Conservation (phyloP, 495 filamentous ascomycete species). For the Xylona heveae region DNA sequence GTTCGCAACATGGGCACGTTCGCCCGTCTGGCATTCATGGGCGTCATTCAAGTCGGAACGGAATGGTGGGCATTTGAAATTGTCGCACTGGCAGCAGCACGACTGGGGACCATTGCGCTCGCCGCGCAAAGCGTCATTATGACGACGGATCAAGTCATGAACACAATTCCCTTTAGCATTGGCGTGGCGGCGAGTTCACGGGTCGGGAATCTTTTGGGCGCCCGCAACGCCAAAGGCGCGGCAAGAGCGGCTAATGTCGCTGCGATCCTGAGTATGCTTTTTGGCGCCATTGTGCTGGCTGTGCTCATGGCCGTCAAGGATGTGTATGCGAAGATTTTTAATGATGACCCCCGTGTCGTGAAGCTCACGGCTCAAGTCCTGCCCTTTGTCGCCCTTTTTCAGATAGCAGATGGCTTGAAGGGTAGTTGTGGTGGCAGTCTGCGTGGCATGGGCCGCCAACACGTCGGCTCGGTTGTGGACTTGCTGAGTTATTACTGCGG, state of each 20-base stretch:
- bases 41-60: constrained; percentile 75
- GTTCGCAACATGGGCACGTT: constrained; percentile 50
- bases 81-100: constrained; percentile 72
- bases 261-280: constrained; percentile 47
- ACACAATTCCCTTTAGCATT: constrained; percentile 80
- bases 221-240: constrained; percentile 43
- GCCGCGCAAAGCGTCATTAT: constrained; percentile 86
- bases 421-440: constrained; percentile 68
- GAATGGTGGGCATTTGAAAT: constrained; percentile 98
- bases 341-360: constrained; percentile 57
- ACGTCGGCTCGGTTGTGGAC: constrained; percentile 77
- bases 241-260: constrained; percentile 56
- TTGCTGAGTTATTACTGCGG: constrained; percentile 75
- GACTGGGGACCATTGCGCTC: constrained; percentile 61
- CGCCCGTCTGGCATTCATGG: constrained; percentile 51
- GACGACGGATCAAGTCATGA: constrained; percentile 84
- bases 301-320: constrained; percentile 54
- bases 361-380: constrained; percentile 59
- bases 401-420: constrained; percentile 80
- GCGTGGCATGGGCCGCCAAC: constrained; percentile 72
- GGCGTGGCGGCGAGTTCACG: constrained; percentile 66
- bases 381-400: constrained; percentile 81
- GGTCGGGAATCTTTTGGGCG: constrained; percentile 67
- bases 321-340: constrained; percentile 68
- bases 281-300: constrained; percentile 47